phyloP scores from a whole-genome alignment of 2,329 filamentous ascomycete genomes.

The Cadophora sp. region DNA sequence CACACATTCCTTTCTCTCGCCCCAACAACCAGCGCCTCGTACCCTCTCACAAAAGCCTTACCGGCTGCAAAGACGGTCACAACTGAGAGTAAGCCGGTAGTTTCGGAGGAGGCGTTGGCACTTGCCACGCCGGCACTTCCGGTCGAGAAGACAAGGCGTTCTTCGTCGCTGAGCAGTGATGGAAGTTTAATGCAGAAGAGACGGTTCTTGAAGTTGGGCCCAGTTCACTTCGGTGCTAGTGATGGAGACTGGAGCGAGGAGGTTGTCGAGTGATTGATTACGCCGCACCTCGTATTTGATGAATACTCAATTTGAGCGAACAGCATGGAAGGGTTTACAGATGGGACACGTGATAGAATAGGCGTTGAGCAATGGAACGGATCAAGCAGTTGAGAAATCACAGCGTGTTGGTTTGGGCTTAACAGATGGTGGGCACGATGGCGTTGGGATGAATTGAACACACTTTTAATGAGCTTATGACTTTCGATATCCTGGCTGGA shows the following conservation, averaged over 20 bases:
- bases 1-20: constrained; percentile 41
- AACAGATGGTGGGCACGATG: not conserved
- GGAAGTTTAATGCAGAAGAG: constrained; percentile 23
- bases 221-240: constrained; percentile 38
- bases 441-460: constrained; percentile 3
- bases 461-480: constrained; percentile 16
- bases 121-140: constrained; percentile 15
- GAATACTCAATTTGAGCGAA: constrained; percentile 5
- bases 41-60: constrained; percentile 31
- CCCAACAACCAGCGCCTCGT: constrained; percentile 38
- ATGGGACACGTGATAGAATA: not conserved
- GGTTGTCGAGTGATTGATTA: constrained; percentile 27
- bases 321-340: not conserved
- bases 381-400: constrained; percentile 2
- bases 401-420: not conserved
- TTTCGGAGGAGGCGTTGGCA: constrained; percentile 12
- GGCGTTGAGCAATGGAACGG: constrained; percentile 1
- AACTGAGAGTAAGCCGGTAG: constrained; percentile 15
- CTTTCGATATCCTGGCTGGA: not conserved
- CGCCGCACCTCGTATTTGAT: not conserved
- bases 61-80: constrained; percentile 13
- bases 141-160: constrained; percentile 30
- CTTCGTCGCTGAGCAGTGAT: constrained; percentile 31
- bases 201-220: constrained; percentile 40
- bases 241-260: constrained; percentile 43